Percentiles rank a stretch among this genome's conserved stretches.
Evolutionary conservation across 179 eudicot genomes (phyloP).

Genomic region (Beta corolliflora): DNA sequence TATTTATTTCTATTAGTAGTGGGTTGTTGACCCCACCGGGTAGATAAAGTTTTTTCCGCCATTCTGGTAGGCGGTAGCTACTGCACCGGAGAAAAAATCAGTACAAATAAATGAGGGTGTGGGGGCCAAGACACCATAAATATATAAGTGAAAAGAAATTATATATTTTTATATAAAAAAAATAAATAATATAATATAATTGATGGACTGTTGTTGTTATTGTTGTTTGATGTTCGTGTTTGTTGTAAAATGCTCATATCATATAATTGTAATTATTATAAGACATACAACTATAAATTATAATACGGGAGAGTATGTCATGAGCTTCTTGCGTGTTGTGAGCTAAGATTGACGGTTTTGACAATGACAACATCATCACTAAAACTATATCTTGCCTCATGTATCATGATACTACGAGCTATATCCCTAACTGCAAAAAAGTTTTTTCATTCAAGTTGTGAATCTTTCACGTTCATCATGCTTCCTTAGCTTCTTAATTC

Average conservation of each 20-base stretch:
- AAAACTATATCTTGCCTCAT: neutral
- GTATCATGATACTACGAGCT: neutral
- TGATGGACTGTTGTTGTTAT: neutral
- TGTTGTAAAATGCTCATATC: neutral
- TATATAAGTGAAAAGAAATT: no score
- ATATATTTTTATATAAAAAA: no score
- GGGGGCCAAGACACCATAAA: no score
- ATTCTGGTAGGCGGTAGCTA: no score
- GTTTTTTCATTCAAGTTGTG: conserved; percentile 19
- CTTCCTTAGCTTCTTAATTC: neutral
- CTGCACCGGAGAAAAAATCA: neutral
- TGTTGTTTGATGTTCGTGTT: neutral
- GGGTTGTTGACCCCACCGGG: no score
- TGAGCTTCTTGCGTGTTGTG: conserved; percentile 28
- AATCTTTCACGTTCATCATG: conserved; percentile 57
- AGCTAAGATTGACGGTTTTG: conserved; percentile 26
- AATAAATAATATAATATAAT: no score
- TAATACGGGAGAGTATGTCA: conserved; percentile 2
- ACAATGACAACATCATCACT: conserved; percentile 18
- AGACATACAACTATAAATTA: neutral
- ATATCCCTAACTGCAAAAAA: conserved; percentile 9
- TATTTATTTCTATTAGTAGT: no score
- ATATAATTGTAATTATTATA: neutral
- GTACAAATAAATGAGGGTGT: neutral
- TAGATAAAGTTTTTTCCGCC: no score